A percentile compares a stretch with the other conserved stretches of the same genome.
phyloP scores from a whole-genome alignment of 2,329 filamentous ascomycete genomes.

The Diaporthe aspalathi region DNA sequence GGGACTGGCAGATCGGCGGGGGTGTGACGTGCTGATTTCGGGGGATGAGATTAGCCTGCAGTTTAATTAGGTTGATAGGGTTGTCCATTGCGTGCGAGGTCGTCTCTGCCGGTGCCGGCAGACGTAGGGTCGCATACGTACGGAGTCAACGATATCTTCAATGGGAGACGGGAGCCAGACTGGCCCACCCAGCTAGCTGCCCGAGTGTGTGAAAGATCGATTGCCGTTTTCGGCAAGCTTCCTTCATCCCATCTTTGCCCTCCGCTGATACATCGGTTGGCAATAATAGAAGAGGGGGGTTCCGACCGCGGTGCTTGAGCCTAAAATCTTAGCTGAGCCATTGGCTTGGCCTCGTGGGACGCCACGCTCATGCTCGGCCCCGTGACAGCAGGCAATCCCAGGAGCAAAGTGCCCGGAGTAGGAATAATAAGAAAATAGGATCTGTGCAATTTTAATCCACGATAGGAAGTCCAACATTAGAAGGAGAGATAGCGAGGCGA shows the following conservation, averaged over 20 bases:
- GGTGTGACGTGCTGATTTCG: conserved; percentile 25
- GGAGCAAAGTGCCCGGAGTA: background rate
- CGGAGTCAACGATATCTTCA: background rate
- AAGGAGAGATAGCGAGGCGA: conserved; percentile 1
- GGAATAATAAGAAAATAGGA: background rate
- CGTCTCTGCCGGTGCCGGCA: background rate
- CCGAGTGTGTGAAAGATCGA: background rate
- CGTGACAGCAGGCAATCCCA: conserved; percentile 2
- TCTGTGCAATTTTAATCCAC: conserved; percentile 1
- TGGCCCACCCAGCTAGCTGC: background rate
- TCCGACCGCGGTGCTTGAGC: background rate
- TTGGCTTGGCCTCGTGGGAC: conserved; percentile 24
- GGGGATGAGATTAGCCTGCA: conserved; percentile 24
- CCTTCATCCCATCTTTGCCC: conserved; percentile 7
- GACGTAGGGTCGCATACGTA: background rate
- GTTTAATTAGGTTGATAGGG: background rate
- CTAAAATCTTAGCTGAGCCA: conserved; percentile 28
- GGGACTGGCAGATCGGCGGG: background rate
- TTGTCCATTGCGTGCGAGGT: background rate
- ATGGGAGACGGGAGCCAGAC: background rate
- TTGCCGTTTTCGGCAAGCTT: conserved; percentile 19
- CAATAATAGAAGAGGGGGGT: conserved; percentile 2
- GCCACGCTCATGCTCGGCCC: conserved; percentile 2
- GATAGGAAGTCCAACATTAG: background rate
- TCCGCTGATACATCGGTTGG: background rate